Conservation (phyloP, 108 stramenopile species). For the Cyclostephanos invisitatus region DNA sequence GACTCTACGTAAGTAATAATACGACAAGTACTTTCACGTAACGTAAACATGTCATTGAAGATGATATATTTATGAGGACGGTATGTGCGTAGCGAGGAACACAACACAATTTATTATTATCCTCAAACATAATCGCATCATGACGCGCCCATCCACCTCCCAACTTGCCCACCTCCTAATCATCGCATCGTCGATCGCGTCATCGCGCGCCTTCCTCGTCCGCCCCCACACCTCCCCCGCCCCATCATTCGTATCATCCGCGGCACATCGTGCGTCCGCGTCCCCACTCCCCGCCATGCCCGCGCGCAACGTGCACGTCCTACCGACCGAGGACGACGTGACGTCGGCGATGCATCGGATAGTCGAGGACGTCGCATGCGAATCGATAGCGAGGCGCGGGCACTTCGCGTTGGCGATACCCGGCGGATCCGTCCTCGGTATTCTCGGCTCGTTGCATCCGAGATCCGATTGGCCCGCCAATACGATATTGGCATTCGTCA, state of each 20-base stretch:
- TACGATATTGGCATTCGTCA: constrained; percentile 77
- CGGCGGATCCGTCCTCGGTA: constrained; percentile 79
- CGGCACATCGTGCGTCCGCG: not conserved
- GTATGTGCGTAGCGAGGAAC: no score
- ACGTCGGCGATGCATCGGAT: constrained; percentile 45
- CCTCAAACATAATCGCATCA: no score
- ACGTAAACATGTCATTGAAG: no score
- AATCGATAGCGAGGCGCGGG: constrained; percentile 59
- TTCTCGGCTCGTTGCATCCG: constrained; percentile 42
- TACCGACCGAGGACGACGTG: constrained; percentile 46
- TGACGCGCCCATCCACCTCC: not conserved
- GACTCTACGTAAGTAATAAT: no score
- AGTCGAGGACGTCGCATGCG: constrained; percentile 45
- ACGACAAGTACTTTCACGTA: no score
- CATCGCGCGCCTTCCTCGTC: constrained; percentile 1
- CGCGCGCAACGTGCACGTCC: constrained; percentile 48
- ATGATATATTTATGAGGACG: no score
- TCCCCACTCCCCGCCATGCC: constrained; percentile 17
- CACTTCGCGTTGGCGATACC: constrained; percentile 77
- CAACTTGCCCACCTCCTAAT: not conserved
- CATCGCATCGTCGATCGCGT: not conserved
- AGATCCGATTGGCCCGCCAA: constrained; percentile 56
- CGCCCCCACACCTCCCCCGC: not conserved
- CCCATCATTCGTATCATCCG: not conserved
- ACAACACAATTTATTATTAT: no score